Conservation (phyloP, 352 stramenopile species). For the Blastocystis sp. region DNA sequence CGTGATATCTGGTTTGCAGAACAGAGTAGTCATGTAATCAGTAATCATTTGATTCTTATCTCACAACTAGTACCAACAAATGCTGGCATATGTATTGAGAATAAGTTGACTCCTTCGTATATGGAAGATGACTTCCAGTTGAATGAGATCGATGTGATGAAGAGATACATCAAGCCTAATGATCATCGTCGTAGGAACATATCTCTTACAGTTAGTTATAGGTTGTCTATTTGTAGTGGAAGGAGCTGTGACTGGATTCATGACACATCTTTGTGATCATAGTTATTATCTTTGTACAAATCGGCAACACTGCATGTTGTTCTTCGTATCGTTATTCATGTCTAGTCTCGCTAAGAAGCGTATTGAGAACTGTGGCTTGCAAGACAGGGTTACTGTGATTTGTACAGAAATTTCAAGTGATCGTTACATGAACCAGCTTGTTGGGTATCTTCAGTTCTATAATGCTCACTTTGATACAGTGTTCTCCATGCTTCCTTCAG, state of each 20-base stretch:
- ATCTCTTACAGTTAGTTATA: not conserved
- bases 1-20: conserved; percentile 62
- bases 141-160: conserved; percentile 47
- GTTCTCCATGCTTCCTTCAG: conserved; percentile 55
- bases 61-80: not conserved
- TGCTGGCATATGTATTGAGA: conserved; percentile 15
- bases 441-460: conserved; percentile 42
- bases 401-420: conserved; percentile 44
- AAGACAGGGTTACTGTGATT: conserved; percentile 19
- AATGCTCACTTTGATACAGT: conserved; percentile 54
- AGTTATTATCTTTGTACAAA: conserved; percentile 56
- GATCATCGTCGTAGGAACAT: conserved; percentile 5
- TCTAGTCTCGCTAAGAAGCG: conserved; percentile 24
- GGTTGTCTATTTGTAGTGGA: conserved; percentile 57
- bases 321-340: not conserved
- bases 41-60: not conserved
- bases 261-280: conserved; percentile 33
- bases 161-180: conserved; percentile 29
- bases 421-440: conserved; percentile 25
- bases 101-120: conserved; percentile 13
- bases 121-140: conserved; percentile 60
- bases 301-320: conserved; percentile 38
- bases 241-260: conserved; percentile 42
- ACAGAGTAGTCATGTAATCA: conserved; percentile 18
- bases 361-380: not conserved